A percentile compares a stretch with the other conserved stretches of the same genome.
Evolutionary conservation across 2,329 filamentous ascomycete genomes (phyloP).

Genomic region (Curvularia sp.): DNA sequence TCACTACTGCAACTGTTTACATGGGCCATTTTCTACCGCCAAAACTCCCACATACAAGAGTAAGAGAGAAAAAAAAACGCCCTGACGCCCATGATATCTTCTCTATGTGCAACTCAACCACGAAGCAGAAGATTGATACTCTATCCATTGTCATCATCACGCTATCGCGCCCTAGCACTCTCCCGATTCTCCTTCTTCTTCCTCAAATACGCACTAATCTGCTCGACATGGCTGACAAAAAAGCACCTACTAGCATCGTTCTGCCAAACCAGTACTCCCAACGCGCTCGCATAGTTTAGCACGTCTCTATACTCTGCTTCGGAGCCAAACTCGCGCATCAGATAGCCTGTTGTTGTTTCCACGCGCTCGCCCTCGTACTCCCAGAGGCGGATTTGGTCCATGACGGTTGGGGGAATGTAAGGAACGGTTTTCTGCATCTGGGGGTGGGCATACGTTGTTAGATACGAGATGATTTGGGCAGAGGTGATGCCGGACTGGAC

Average conservation of each 20-base stretch:
- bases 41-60: not conserved
- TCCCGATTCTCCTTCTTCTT: slow-evolving; percentile 46
- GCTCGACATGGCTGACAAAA: slow-evolving; percentile 90
- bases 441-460: slow-evolving; percentile 90
- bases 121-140: not conserved
- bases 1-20: not conserved
- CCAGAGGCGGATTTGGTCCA: slow-evolving; percentile 97
- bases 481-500: slow-evolving; percentile 91
- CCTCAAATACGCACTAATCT: slow-evolving; percentile 81
- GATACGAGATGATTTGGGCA: slow-evolving; percentile 93
- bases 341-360: slow-evolving; percentile 79
- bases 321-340: slow-evolving; percentile 87
- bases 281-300: slow-evolving; percentile 80
- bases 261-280: slow-evolving; percentile 89
- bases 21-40: not conserved
- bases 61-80: not conserved
- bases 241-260: slow-evolving; percentile 82
- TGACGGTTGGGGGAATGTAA: slow-evolving; percentile 90
- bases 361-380: slow-evolving; percentile 97
- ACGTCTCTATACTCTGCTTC: slow-evolving; percentile 74
- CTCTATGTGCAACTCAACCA: not conserved
- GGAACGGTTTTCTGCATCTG: slow-evolving; percentile 83
- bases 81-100: not conserved
- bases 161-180: slow-evolving; percentile 9
- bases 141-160: not conserved